These are phyloP conservation scores for Infundibulicybe gibba DNA, from an alignment of 768 basidiomycete species.

Conservation along the genomic window DNA sequence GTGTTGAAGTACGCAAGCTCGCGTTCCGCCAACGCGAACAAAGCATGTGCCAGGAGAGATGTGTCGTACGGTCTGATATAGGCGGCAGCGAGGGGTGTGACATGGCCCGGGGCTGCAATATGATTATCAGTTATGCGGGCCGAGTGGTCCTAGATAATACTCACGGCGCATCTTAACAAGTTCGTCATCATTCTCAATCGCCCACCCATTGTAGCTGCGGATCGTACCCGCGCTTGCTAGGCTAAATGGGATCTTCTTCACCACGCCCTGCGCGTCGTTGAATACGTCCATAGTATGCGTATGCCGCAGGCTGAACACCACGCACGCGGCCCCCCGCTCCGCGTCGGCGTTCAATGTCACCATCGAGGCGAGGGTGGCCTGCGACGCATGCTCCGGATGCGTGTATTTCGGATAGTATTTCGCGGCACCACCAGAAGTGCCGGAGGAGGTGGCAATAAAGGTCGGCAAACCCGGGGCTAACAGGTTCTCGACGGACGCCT, in stretches of 20 bases:
- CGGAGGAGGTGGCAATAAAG: constrained; percentile 12
- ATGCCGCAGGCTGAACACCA: constrained; percentile 4
- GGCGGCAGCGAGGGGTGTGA: constrained; percentile 4
- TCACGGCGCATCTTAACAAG: neutral
- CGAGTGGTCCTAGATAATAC: too few species aligned
- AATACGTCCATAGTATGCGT: constrained; percentile 2
- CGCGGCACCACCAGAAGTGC: constrained; percentile 9
- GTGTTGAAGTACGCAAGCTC: constrained; percentile 3
- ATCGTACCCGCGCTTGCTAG: constrained; percentile 2
- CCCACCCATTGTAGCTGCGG: constrained; percentile 2
- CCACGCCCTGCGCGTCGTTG: neutral
- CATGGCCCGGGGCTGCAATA: constrained; percentile 1
- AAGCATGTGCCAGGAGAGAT: constrained; percentile 3
- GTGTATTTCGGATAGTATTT: constrained; percentile 13
- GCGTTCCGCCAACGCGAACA: constrained; percentile 5
- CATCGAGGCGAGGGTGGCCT: neutral
- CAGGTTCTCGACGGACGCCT: constrained; percentile 5
- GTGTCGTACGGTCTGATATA: constrained; percentile 5
- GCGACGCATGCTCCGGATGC: constrained; percentile 2
- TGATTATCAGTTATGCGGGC: neutral
- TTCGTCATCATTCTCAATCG: neutral
- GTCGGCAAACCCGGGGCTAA: constrained; percentile 13
- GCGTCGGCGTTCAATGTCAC: too few species aligned
- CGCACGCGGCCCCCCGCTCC: neutral
- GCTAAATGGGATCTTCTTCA: constrained; percentile 3